phyloP scores from a whole-genome alignment of 257 asterid genomes.

The Fraxinus quadrangulata region DNA sequence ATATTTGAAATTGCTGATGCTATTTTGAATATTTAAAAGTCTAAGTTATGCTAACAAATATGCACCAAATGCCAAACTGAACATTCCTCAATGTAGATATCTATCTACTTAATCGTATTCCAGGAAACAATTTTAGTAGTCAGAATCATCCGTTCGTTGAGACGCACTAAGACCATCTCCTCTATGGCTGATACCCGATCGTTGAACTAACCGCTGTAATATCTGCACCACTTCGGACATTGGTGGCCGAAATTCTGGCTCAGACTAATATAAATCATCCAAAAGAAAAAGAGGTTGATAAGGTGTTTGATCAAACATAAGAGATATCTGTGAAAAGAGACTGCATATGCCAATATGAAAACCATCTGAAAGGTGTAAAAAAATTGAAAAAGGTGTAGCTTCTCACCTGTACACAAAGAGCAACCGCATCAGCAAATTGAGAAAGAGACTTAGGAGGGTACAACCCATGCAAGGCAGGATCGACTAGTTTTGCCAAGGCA shows the following conservation, averaged over 20 bases:
- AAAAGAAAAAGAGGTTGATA: not conserved
- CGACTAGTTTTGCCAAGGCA: constrained; percentile 54
- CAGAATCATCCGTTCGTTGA: constrained; percentile 31
- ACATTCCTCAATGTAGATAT: not conserved
- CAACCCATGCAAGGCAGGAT: constrained; percentile 57
- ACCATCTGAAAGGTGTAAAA: not conserved
- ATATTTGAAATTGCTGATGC: not conserved
- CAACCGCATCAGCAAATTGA: constrained; percentile 54
- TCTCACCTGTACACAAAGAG: constrained; percentile 53
- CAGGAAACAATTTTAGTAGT: constrained; percentile 13
- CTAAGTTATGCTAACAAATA: not conserved
- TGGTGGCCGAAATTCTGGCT: constrained; percentile 55
- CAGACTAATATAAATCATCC: constrained; percentile 30
- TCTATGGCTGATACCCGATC: constrained; percentile 33
- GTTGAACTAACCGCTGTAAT: constrained; percentile 43
- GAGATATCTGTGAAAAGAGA: not conserved
- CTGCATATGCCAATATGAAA: not conserved
- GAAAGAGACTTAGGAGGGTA: constrained; percentile 61
- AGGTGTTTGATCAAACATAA: not conserved
- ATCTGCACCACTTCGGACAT: constrained; percentile 58
- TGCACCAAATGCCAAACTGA: not conserved
- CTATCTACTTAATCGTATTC: not conserved
- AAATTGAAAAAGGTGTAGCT: not conserved
- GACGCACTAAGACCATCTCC: constrained; percentile 32
- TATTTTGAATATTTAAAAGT: not conserved